Evolutionary conservation across 371 early-diverging fungal species (phyloP), one percentile per base, ranked within the genome.

Genomic region (Parasitella parasitica): DNA sequence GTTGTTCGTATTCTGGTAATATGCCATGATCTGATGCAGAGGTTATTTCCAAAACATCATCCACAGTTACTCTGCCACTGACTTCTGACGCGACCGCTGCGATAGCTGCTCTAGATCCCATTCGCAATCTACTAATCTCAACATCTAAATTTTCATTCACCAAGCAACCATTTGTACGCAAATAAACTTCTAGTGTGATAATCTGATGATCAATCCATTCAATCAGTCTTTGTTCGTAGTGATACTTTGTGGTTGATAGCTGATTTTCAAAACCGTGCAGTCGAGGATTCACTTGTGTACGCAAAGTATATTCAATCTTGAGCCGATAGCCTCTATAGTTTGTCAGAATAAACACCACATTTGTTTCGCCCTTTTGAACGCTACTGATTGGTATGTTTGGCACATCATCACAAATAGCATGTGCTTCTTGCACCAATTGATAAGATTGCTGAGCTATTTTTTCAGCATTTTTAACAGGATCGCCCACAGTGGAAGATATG

Each of bases 151-250:
- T 69, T 16, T 69, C 53, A 28, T 75, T 66, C 24, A 66, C 48
- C 16, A 77, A 38, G 5, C 63, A 70, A 0, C 77, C 77, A 46
- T 80, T 77, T 6, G 64, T 54, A 27, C 75, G 60, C 6, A 80
- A 30, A 28, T 75, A 63, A 3, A 59, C 46, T 54, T 77, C 77
- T 15, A 80, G 27, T 15, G 73, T 63, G 11, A 66, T 52, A 11
- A 80, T 70, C 48, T 77, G 77, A 51, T 73, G 72, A 37, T 77
- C 73, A 8, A 72, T 68, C 80, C 80, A 80, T 56, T 80, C 80
- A 49, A 80, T 77, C 24, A 67, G 53, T 54, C 69, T 64, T 48
- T 77, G 73, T 22, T 77, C 80, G 28, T 70, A 67, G 26, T 73
- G 75, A 37, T 68, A 75, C 35, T 67, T 64, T 2, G 75, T 57